Conservation (phyloP, 257 asterid genomes). For the Nicotiana benthamiana region DNA sequence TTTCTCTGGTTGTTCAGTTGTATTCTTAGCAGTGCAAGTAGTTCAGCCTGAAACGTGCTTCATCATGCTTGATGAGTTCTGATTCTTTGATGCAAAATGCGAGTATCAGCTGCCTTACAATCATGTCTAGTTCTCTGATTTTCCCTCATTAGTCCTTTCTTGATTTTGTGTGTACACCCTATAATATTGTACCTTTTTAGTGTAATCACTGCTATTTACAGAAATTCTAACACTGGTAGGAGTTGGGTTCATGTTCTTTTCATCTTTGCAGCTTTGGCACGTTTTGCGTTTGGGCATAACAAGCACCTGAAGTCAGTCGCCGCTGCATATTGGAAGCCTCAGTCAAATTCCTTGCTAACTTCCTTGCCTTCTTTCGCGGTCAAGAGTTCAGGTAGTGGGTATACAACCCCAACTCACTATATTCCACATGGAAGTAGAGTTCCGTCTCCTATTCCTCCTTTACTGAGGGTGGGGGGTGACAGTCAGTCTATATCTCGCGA, state of each 20-base stretch:
- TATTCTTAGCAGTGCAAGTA: background rate
- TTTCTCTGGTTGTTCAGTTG: background rate
- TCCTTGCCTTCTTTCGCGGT: slow-evolving; percentile 73
- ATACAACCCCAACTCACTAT: slow-evolving; percentile 68
- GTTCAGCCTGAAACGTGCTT: background rate
- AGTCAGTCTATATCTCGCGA: slow-evolving; percentile 56
- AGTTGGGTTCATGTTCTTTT: slow-evolving; percentile 8
- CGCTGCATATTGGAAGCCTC: slow-evolving; percentile 86
- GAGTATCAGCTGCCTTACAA: background rate
- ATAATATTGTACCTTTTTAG: background rate
- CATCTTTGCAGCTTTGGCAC: slow-evolving; percentile 72
- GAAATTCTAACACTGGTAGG: background rate
- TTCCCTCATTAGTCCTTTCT: background rate
- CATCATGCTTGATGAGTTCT: background rate
- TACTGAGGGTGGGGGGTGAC: slow-evolving; percentile 57
- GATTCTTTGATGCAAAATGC: background rate
- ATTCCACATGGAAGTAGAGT: slow-evolving; percentile 62
- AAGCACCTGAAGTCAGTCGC: slow-evolving; percentile 90
- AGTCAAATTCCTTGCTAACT: slow-evolving; percentile 62
- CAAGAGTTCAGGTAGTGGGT: slow-evolving; percentile 73
- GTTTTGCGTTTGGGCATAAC: slow-evolving; percentile 95
- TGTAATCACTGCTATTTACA: background rate
- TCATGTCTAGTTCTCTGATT: background rate
- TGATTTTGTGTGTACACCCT: background rate
- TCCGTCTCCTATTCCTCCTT: slow-evolving; percentile 61